These are phyloP conservation scores for Fraxinus xanthoxyloides DNA, from an alignment of 305 asterid species.

Conservation along the genomic window DNA sequence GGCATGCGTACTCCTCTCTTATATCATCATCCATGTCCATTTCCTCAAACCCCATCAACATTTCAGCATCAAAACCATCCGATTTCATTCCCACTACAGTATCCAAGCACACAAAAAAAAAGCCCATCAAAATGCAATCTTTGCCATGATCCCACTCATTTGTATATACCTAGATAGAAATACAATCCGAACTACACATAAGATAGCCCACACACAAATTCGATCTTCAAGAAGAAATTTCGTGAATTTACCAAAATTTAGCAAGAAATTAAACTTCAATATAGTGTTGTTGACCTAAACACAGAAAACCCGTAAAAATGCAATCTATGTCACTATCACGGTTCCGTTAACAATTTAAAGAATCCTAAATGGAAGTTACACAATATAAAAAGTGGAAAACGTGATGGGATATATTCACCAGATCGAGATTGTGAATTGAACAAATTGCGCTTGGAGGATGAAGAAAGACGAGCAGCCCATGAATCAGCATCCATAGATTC, in stretches of 20 bases:
- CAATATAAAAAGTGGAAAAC: background rate
- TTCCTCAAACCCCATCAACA: conserved; percentile 88
- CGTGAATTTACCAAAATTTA: background rate
- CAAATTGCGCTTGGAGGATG: conserved; percentile 43
- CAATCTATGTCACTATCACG: conserved; percentile 13
- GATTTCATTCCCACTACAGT: conserved; percentile 53
- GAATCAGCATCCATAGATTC: conserved; percentile 47
- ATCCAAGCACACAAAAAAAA: background rate
- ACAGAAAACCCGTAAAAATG: conserved; percentile 4
- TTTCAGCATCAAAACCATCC: conserved; percentile 71
- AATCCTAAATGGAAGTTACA: conserved; percentile 16
- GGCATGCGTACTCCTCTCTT: conserved; percentile 77
- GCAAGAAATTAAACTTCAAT: background rate
- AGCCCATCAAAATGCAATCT: conserved; percentile 12
- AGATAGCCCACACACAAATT: background rate
- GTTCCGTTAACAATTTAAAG: conserved; percentile 12
- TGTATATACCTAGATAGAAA: background rate
- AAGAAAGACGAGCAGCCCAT: conserved; percentile 45
- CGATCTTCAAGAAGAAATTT: background rate
- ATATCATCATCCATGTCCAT: conserved; percentile 65
- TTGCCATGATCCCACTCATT: background rate
- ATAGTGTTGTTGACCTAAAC: background rate
- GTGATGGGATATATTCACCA: conserved; percentile 22
- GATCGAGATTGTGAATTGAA: conserved; percentile 44
- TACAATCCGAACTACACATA: background rate